Evolutionary conservation across 495 filamentous ascomycete species (phyloP).

Genomic region (Xylaria telfairii): DNA sequence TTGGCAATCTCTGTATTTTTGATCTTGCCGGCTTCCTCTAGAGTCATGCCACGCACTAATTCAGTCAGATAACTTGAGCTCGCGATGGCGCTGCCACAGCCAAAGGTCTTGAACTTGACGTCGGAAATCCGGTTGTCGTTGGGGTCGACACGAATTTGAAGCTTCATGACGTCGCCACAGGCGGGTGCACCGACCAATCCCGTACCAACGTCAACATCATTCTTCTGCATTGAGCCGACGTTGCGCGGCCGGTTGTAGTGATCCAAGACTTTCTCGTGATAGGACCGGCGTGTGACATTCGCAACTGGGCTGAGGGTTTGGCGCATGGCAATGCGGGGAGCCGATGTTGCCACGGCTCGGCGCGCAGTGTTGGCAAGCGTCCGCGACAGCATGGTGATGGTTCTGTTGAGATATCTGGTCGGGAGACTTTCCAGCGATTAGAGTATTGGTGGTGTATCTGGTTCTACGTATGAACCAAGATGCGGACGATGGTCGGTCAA

Average conservation of each 20-base stretch:
- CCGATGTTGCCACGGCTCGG: slow-evolving; percentile 34
- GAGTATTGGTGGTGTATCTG: slow-evolving; percentile 10
- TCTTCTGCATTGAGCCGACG: slow-evolving; percentile 90
- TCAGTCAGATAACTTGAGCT: slow-evolving; percentile 90
- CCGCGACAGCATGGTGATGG: slow-evolving; percentile 37
- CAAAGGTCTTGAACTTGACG: slow-evolving; percentile 98
- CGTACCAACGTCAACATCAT: slow-evolving; percentile 87
- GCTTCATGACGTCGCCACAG: slow-evolving; percentile 96
- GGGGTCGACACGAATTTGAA: slow-evolving; percentile 96
- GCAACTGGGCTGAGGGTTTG: slow-evolving; percentile 44
- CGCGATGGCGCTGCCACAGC: slow-evolving; percentile 94
- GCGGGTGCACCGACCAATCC: slow-evolving; percentile 96
- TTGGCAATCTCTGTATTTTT: slow-evolving; percentile 97
- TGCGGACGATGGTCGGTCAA: not conserved
- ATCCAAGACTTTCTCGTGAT: slow-evolving; percentile 78
- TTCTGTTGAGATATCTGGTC: not conserved
- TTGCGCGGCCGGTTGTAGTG: slow-evolving; percentile 95
- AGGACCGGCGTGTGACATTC: slow-evolving; percentile 52
- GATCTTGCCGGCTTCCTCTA: slow-evolving; percentile 89
- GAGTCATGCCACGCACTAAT: slow-evolving; percentile 91
- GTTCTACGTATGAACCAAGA: slow-evolving; percentile 7
- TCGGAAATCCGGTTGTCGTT: slow-evolving; percentile 88
- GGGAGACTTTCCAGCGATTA: not conserved
- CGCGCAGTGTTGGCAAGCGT: slow-evolving; percentile 41
- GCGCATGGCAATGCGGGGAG: slow-evolving; percentile 42